These are phyloP conservation scores for Chrysanthemum seticuspe DNA, from an alignment of 129 eudicot species.

Conservation along the genomic window DNA sequence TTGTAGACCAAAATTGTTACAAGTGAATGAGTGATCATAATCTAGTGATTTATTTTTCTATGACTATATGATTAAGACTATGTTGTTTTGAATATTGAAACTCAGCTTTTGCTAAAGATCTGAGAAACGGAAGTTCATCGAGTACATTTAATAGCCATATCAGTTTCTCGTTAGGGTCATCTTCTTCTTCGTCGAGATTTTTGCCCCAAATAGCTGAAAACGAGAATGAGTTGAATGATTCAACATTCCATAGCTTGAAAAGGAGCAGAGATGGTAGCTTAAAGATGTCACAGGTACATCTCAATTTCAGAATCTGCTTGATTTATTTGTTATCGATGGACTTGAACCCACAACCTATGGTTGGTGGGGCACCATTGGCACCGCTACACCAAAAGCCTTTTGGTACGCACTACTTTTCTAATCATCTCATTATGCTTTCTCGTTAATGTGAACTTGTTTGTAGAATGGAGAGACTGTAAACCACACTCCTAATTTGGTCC, in stretches of 20 bases:
- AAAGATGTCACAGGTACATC: slow-evolving; percentile 60
- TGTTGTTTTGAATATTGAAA: slow-evolving; percentile 18
- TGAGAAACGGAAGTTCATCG: slow-evolving; percentile 45
- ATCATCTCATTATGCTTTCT: neutral
- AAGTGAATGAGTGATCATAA: too few species aligned
- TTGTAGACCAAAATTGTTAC: too few species aligned
- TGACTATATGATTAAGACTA: slow-evolving; percentile 6
- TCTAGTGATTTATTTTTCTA: neutral
- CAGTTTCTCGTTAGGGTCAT: slow-evolving; percentile 53
- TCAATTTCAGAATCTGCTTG: slow-evolving; percentile 16
- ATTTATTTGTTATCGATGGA: neutral
- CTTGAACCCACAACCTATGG: too few species aligned
- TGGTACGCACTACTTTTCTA: too few species aligned
- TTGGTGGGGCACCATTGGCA: too few species aligned
- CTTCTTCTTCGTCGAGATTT: slow-evolving; percentile 48
- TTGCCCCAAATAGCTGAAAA: slow-evolving; percentile 55
- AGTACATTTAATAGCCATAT: slow-evolving; percentile 43
- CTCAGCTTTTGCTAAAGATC: slow-evolving; percentile 59
- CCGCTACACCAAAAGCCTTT: too few species aligned
- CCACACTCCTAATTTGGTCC: slow-evolving; percentile 50
- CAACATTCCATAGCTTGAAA: slow-evolving; percentile 50
- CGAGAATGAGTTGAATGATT: slow-evolving; percentile 44
- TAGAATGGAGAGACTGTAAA: slow-evolving; percentile 58
- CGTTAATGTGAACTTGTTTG: slow-evolving; percentile 6
- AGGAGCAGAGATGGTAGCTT: slow-evolving; percentile 56